Evolutionary conservation across 1,284 basidiomycete species (phyloP), one percentile per base, ranked within the genome.

Genomic region (Polyporus tsugae): DNA sequence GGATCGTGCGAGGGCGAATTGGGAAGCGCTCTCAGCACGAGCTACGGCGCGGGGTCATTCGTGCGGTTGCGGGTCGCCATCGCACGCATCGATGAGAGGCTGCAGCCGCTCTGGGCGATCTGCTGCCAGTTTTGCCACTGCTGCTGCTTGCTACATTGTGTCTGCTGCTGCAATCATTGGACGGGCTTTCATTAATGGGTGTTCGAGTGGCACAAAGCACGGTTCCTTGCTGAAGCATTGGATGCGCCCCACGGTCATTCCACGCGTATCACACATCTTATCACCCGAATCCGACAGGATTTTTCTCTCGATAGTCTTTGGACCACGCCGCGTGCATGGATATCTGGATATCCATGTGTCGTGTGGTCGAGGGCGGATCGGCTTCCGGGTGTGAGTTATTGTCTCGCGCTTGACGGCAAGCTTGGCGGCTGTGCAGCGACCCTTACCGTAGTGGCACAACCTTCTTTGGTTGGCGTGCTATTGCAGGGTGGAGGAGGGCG

Each of bases 391-490:
- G 58, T 22, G 70, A 42, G 53, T 62, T 70, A 66, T 70, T 68
- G 68, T 70, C 53, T 52, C 25, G 42, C 25, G n/a, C 59, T 22
- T 38, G 29, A 36, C 19, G 13, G 22, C 60, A 52, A 29, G 25
- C 59, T 66, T 52, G 61, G 64, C 52, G 55, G 66, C 66, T 63
- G 53, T 61, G 60, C 65, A 63, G 19, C 53, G 53, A 49, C 64
- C 33, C 60, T n/a, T 59, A 22, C 61, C 25, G 41, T 62, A 49
- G 71, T 72, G 71, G 66, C 68, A 72, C 63, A 65, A 69, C 58
- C 60, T 65, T 64, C 59, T 57, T 39, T 58, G 60, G 49, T 60
- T 44, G 57, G 64, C 60, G 66, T 63, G 60, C 71, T 53, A 55
- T 13, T 57, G 57, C 41, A 64, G 61, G 36, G 6, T n/a, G 57